Base-by-base conservation (phyloP, 805 yeast species). In the Monosporozyma servazzii region DNA sequence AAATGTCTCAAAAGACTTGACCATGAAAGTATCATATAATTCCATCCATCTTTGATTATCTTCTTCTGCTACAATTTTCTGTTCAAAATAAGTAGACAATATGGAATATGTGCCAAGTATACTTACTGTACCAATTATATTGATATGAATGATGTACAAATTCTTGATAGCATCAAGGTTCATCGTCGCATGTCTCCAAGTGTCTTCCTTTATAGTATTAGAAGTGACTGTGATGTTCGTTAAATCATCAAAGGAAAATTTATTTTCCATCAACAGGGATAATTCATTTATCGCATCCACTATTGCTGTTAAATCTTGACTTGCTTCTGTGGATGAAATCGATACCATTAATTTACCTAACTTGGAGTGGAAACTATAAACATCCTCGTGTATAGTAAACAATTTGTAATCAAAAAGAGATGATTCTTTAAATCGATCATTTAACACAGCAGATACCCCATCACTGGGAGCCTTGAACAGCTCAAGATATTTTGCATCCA, bases 31-130 rank as follows among this genome's bases (percentile, higher is more conserved):
- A 13, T 56, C 56, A 44, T 51, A 58, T 37, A 49, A 48, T 13
- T 11, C n/a, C 31, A 47, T 47, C 41, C 48, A 51, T 18, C 11
- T 48, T 39, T 51, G 53, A 18, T 45, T 39, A 18, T 53, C 43
- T 9, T 27, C 44, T 4, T 13, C 45, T 36, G 45, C 42, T 4
- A 21, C 33, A 43, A 21, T n/a, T 17, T 47, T 27, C 23, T 48
- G 52, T 48, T 60, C 64, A 45, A 60, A 60, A 52, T 58, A 41
- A 9, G 50, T 20, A 7, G 53, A 20, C 11, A 60, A 30, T n/a
- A 42, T 37, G 8, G 49, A 50, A 45, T 51, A 54, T 5, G 54
- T 42, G 31, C 48, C 50, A 52, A 59, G 45, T 7, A 58, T 36
- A 25, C 52, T 33, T 4, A 53, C 43, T 5, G 42, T 36, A 9